These are phyloP conservation scores for Aspergillus funiculosus DNA, from an alignment of 495 filamentous ascomycete genomes.

Conservation along the genomic window DNA sequence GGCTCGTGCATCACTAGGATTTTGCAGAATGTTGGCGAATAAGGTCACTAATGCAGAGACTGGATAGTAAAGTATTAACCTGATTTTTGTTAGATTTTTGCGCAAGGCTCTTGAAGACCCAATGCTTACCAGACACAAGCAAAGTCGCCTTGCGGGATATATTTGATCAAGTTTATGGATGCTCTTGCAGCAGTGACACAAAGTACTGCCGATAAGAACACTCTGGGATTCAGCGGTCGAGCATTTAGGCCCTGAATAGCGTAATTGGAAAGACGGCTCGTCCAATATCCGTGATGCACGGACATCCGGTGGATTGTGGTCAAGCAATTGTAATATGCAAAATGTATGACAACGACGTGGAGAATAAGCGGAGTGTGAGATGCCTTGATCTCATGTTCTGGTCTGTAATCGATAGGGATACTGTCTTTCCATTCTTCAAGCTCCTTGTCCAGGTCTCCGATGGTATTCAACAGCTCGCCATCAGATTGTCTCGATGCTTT, in stretches of 20 bases:
- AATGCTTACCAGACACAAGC: conserved; percentile 84
- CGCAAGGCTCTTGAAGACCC: neutral
- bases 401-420: conserved; percentile 89
- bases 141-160: conserved; percentile 92
- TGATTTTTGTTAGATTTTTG: conserved; percentile 33
- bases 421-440: conserved; percentile 94
- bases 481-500: conserved; percentile 89
- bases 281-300: conserved; percentile 98
- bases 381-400: conserved; percentile 90
- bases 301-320: conserved; percentile 99
- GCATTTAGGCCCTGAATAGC: conserved; percentile 91
- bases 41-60: conserved; percentile 92
- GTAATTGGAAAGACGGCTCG: conserved; percentile 87
- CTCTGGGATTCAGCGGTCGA: conserved; percentile 81
- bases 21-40: conserved; percentile 95
- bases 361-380: conserved; percentile 84
- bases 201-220: conserved; percentile 88
- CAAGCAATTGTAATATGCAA: conserved; percentile 95
- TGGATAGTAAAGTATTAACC: conserved; percentile 95
- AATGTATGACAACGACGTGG: conserved; percentile 88
- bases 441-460: conserved; percentile 89
- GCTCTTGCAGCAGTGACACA: conserved; percentile 89
- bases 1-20: conserved; percentile 83
- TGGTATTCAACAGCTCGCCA: conserved; percentile 89
- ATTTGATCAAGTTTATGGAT: conserved; percentile 88